These are phyloP conservation scores for Colletotrichum liaoningense DNA, from an alignment of 2,329 filamentous ascomycete species.

Conservation along the genomic window DNA sequence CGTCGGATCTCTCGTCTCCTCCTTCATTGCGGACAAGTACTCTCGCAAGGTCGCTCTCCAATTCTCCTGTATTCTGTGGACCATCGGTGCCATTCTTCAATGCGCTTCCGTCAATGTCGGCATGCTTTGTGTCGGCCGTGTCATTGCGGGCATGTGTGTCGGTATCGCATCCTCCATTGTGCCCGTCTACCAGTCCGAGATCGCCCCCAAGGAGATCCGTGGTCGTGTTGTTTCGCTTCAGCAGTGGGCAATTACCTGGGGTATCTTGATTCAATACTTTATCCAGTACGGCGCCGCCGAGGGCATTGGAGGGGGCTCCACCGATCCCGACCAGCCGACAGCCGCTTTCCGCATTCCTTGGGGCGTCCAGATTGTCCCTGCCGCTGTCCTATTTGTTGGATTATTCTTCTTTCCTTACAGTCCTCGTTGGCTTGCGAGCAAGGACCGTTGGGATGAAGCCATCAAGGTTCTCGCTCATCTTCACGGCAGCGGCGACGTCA, in stretches of 20 bases:
- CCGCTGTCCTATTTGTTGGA: conserved; percentile 63
- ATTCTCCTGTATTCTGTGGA: conserved; percentile 62
- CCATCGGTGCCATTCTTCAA: conserved; percentile 65
- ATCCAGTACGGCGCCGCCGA: conserved; percentile 73
- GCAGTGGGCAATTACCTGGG: conserved; percentile 79
- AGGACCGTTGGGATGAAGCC: conserved; percentile 76
- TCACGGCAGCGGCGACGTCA: conserved; percentile 66
- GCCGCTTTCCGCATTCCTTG: conserved; percentile 71
- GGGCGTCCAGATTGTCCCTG: conserved; percentile 70
- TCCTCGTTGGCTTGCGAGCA: conserved; percentile 77
- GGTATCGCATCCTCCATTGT: conserved; percentile 80
- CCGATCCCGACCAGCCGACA: conserved; percentile 61
- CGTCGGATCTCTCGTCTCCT: conserved; percentile 64
- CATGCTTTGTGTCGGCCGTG: conserved; percentile 78
- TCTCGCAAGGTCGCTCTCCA: conserved; percentile 63
- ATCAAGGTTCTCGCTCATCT: conserved; percentile 67
- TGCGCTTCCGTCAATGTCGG: conserved; percentile 72
- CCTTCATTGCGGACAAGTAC: conserved; percentile 61
- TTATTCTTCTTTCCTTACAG: conserved; percentile 72
- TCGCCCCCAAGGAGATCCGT: conserved; percentile 68
- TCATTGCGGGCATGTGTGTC: conserved; percentile 78
- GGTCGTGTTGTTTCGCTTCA: conserved; percentile 71
- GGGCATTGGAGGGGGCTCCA: conserved; percentile 59
- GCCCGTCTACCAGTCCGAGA: conserved; percentile 76
- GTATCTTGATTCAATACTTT: conserved; percentile 75